phyloP scores from a whole-genome alignment of 73 alveolate genomes.

The Breviolum minutum region DNA sequence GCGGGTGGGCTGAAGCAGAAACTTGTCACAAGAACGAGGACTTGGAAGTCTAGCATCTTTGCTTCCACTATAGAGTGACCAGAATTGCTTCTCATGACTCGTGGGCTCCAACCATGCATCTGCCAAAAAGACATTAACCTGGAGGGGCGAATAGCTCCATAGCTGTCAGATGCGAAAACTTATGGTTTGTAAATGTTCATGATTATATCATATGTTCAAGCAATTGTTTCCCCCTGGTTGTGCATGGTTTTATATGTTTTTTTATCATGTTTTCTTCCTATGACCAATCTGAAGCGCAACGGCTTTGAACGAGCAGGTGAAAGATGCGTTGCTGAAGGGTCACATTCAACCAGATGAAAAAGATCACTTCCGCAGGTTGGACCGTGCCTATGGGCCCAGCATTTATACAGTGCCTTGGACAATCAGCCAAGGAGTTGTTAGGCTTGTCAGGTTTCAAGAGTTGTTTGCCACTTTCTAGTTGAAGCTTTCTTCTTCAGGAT shows the following conservation, averaged over 20 bases:
- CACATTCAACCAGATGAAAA: not conserved
- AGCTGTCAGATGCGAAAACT: no score
- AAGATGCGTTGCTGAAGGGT: not conserved
- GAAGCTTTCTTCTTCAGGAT: not conserved
- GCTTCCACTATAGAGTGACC: not conserved
- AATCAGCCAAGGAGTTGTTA: not conserved
- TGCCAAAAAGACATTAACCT: no score
- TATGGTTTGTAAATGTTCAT: no score
- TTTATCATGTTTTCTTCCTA: no score
- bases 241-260: no score
- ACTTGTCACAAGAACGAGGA: no score
- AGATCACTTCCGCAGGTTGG: not conserved
- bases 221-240: no score
- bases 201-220: no score
- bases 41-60: not conserved
- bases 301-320: not conserved
- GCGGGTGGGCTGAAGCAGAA: no score
- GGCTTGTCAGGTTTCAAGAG: no score
- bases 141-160: no score
- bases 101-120: not conserved
- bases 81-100: not conserved
- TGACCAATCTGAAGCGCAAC: no score
- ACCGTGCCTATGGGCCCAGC: slow-evolving; percentile 63
- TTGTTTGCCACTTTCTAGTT: not conserved
- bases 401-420: slow-evolving; percentile 21